These are phyloP conservation scores for Cucurbita pepo DNA, from an alignment of 306 rosid genomes.

Conservation along the genomic window DNA sequence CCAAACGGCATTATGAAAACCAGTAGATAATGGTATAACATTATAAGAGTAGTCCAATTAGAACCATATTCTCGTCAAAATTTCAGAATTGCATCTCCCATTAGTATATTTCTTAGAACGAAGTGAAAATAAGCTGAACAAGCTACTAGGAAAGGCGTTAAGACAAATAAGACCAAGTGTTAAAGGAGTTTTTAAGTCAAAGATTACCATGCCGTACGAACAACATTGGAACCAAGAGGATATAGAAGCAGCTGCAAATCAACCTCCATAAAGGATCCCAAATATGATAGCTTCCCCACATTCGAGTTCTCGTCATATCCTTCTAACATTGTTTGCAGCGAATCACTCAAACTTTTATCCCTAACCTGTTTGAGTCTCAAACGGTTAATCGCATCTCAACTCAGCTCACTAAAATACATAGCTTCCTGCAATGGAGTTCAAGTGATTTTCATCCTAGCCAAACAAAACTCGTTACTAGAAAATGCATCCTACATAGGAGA, in stretches of 20 bases:
- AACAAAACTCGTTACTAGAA: background rate
- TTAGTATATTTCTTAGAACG: background rate
- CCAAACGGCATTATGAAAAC: conserved; percentile 2
- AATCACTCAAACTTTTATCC: background rate
- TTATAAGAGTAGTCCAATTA: background rate
- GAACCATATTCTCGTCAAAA: background rate
- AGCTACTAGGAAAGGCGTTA: background rate
- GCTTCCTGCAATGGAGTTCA: background rate
- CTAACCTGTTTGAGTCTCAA: background rate
- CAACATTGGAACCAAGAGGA: conserved; percentile 60
- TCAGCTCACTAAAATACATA: background rate
- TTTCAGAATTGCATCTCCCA: background rate
- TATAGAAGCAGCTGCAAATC: conserved; percentile 73
- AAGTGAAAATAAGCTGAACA: background rate
- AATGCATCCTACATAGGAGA: background rate
- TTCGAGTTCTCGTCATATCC: background rate
- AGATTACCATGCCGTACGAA: conserved; percentile 78
- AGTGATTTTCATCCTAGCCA: background rate
- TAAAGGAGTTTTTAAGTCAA: background rate
- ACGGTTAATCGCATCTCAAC: background rate
- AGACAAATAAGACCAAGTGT: background rate
- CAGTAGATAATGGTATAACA: background rate
- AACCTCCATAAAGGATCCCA: conserved; percentile 30
- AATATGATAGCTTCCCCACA: background rate
- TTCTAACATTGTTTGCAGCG: background rate